These are phyloP conservation scores for Trichosporon inkin DNA, from an alignment of 1,284 basidiomycete species.

Conservation along the genomic window DNA sequence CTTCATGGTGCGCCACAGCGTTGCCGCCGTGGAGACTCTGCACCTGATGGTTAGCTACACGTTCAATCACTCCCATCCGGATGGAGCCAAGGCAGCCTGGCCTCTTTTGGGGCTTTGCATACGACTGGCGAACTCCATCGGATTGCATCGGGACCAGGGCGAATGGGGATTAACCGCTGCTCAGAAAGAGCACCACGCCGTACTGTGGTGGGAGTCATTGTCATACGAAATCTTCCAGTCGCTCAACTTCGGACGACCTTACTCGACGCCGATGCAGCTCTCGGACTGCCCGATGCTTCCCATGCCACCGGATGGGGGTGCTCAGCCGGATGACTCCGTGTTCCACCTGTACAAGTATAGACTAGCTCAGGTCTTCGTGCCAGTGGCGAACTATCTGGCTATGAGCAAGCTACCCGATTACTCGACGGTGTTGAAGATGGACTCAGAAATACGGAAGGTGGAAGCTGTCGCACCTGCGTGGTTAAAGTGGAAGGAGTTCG, in stretches of 20 bases:
- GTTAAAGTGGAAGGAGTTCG: constrained; percentile 24
- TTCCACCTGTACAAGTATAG: constrained; percentile 28
- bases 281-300: constrained; percentile 20
- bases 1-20: constrained; percentile 25
- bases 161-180: constrained; percentile 25
- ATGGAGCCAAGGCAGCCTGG: constrained; percentile 24
- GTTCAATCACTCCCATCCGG: constrained; percentile 21
- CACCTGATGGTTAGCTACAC: constrained; percentile 29
- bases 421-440: constrained; percentile 23
- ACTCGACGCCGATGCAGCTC: constrained; percentile 25
- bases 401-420: constrained; percentile 25
- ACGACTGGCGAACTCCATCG: constrained; percentile 20
- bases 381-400: constrained; percentile 25
- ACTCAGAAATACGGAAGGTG: constrained; percentile 21
- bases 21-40: constrained; percentile 24
- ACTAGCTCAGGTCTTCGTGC: constrained; percentile 21
- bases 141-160: constrained; percentile 25
- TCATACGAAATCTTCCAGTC: constrained; percentile 28
- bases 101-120: constrained; percentile 24
- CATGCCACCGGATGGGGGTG: constrained; percentile 14
- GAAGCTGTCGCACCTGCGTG: constrained; percentile 24
- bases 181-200: constrained; percentile 19
- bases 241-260: constrained; percentile 34
- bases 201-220: constrained; percentile 26
- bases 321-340: constrained; percentile 15